A percentile compares a stretch with the other conserved stretches of the same genome.
Conservation (phyloP, 176 grass and related monocot species). For the Paspalum notatum region DNA sequence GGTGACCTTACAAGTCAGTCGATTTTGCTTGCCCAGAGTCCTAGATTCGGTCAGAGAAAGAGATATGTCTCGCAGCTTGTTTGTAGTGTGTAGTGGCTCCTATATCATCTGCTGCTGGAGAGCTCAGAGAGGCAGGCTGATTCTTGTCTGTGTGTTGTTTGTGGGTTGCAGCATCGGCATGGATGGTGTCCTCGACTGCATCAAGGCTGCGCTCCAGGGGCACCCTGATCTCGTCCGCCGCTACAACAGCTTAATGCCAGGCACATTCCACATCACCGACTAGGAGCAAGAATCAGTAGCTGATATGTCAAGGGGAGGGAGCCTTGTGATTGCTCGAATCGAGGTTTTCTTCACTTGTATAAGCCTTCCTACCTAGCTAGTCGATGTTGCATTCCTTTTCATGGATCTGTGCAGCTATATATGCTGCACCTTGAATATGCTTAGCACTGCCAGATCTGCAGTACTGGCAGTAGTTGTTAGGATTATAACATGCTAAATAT, state of each 20-base stretch:
- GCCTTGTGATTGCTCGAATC: not conserved
- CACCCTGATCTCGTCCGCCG: not conserved
- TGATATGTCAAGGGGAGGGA: not conserved
- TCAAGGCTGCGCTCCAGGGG: not conserved
- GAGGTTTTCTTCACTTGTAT: not conserved
- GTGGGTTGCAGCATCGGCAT: not conserved
- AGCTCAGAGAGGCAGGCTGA: not conserved
- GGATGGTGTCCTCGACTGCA: not conserved
- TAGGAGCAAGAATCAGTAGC: not conserved
- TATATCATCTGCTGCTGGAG: not conserved
- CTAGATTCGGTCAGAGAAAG: no score
- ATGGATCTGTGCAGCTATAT: not conserved
- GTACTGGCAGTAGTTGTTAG: not conserved
- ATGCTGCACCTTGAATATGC: not conserved
- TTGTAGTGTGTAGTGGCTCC: not conserved
- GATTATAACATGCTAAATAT: not conserved
- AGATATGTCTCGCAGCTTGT: no score
- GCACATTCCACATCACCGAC: not conserved
- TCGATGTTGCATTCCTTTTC: not conserved
- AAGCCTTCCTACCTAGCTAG: not conserved
- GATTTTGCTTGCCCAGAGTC: no score
- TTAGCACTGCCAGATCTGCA: not conserved
- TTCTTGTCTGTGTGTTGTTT: not conserved
- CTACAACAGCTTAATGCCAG: slow-evolving; percentile 9
- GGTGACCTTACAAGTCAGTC: no score